Percentiles rank a stretch among this genome's conserved stretches.
Evolutionary conservation across 2,329 filamentous ascomycete species (phyloP).

Genomic region (Pleoardoris graminearum): DNA sequence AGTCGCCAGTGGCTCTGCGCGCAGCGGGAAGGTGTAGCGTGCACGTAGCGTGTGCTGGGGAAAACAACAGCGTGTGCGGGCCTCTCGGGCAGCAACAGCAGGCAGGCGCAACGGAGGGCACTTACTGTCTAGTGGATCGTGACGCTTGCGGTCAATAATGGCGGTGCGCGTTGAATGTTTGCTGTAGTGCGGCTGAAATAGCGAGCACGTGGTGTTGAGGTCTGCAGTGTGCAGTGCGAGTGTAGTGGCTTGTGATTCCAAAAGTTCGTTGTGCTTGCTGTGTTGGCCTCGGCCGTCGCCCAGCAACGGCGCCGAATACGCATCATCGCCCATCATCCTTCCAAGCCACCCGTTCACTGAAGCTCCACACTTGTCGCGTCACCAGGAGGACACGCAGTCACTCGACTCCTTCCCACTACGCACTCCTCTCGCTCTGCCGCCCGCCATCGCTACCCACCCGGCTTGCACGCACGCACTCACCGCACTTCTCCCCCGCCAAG

Average conservation of each 20-base stretch:
- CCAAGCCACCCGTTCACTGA: background rate
- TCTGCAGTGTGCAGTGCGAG: background rate
- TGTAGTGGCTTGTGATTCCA: slow-evolving; percentile 3
- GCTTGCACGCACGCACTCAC: slow-evolving; percentile 10
- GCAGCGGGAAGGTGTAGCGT: background rate
- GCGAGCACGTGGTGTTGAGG: slow-evolving; percentile 9
- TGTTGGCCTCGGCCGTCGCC: slow-evolving; percentile 13
- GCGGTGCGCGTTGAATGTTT: background rate
- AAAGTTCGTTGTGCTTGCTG: slow-evolving; percentile 12
- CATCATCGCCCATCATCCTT: slow-evolving; percentile 4
- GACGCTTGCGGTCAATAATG: background rate
- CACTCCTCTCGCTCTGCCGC: background rate
- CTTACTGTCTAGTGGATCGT: background rate
- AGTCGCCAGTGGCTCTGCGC: background rate
- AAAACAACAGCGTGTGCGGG: background rate
- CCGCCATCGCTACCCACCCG: background rate
- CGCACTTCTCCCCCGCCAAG: slow-evolving; percentile 24
- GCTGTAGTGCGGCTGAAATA: background rate
- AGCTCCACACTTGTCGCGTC: slow-evolving; percentile 1
- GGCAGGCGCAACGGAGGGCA: background rate
- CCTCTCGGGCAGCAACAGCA: background rate
- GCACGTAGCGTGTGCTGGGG: background rate
- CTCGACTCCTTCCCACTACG: background rate
- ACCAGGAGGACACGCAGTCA: background rate
- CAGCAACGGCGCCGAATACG: slow-evolving; percentile 7